Evolutionary conservation across 2,329 filamentous ascomycete genomes (phyloP).

Genomic region (Cladophialophora chaetospira): DNA sequence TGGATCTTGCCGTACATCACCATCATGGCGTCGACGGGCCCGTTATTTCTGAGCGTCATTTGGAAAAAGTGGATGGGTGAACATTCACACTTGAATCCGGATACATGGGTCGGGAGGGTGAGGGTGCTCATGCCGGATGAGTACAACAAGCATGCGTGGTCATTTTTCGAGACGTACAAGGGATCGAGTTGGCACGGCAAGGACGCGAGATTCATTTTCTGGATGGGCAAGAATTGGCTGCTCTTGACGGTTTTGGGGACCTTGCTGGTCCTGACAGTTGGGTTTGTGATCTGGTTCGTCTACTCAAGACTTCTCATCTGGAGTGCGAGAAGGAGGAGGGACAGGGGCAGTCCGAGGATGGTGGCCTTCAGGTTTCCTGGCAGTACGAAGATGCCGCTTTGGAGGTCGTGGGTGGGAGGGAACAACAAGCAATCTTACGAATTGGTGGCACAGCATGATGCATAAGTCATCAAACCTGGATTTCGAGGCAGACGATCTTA

Average conservation of each 20-base stretch:
- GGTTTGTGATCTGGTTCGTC: constrained; percentile 53
- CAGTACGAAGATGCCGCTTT: constrained; percentile 21
- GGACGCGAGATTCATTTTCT: constrained; percentile 66
- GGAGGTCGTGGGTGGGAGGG: constrained; percentile 23
- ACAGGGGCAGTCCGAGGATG: constrained; percentile 17
- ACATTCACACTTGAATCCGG: constrained; percentile 41
- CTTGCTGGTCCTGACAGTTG: constrained; percentile 49
- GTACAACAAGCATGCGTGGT: constrained; percentile 69
- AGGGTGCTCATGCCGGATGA: constrained; percentile 70
- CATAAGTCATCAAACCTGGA: too few species aligned
- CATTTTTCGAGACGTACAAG: constrained; percentile 69
- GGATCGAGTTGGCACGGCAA: constrained; percentile 68
- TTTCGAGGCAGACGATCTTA: too few species aligned
- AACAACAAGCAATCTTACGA: constrained; percentile 19
- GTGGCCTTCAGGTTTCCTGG: constrained; percentile 14
- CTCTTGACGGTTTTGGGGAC: constrained; percentile 57
- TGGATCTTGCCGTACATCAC: constrained; percentile 74
- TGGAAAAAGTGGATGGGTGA: constrained; percentile 72
- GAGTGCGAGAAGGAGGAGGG: constrained; percentile 30
- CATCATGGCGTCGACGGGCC: constrained; percentile 77
- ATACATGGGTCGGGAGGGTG: constrained; percentile 56
- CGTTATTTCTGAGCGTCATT: constrained; percentile 72
- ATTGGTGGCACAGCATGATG: constrained; percentile 30
- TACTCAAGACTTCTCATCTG: constrained; percentile 52
- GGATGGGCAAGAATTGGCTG: constrained; percentile 62